Evolutionary conservation across 108 stramenopile species (phyloP).

Genomic region (Aurantiochytrium sp.): DNA sequence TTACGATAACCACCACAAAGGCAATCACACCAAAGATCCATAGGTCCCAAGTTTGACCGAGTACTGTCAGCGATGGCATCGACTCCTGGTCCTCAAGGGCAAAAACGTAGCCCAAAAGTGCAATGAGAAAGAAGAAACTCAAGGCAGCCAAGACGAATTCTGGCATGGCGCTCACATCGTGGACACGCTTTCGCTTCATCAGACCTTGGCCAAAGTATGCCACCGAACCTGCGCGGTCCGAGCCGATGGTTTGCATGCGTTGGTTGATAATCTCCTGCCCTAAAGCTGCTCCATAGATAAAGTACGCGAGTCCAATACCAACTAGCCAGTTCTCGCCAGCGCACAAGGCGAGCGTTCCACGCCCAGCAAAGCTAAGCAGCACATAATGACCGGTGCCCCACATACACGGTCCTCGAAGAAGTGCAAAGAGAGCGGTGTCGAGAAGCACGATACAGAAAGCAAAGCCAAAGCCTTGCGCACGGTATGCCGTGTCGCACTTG

Average conservation of each 20-base stretch:
- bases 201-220: neutral
- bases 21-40: neutral
- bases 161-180: conserved; percentile 17
- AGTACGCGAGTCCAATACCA: neutral
- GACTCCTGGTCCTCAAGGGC: neutral
- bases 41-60: neutral
- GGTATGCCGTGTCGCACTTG: neutral
- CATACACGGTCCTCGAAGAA: neutral
- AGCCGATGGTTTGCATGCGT: neutral
- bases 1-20: neutral
- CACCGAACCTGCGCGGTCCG: neutral
- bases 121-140: conserved; percentile 9
- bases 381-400: neutral
- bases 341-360: neutral
- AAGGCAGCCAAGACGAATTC: neutral
- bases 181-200: neutral
- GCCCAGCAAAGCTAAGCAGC: neutral
- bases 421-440: neutral
- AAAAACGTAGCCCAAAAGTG: neutral
- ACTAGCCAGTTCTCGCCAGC: neutral
- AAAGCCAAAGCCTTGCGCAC: neutral
- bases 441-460: neutral
- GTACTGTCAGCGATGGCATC: neutral
- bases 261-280: conserved; percentile 1
- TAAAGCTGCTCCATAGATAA: neutral